Percentiles rank a stretch among this genome's conserved stretches.
These are phyloP conservation scores for Pseudogymnoascus sp. DNA, from an alignment of 2,329 filamentous ascomycete genomes.

Conservation along the genomic window DNA sequence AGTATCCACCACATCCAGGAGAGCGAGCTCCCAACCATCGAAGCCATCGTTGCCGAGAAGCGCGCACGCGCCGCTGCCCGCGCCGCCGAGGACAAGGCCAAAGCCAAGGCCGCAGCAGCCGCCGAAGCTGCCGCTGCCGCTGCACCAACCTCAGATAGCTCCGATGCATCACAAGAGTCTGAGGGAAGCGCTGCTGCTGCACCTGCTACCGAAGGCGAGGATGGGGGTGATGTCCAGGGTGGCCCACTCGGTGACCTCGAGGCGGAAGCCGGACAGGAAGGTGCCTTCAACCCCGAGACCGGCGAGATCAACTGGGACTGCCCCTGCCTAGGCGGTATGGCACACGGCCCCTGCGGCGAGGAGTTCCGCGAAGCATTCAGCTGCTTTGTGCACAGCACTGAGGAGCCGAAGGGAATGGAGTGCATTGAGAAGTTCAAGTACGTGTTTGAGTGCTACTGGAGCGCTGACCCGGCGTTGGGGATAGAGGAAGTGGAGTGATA, in stretches of 20 bases:
- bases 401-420: conserved; percentile 96
- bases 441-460: conserved; percentile 29
- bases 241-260: conserved; percentile 52
- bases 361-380: conserved; percentile 94
- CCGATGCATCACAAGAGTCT: neutral
- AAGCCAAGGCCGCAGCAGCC: conserved; percentile 14
- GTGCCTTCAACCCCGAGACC: conserved; percentile 95
- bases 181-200: neutral
- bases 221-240: conserved; percentile 23
- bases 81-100: conserved; percentile 16
- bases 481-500: neutral
- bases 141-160: conserved; percentile 8
- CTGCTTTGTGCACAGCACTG: conserved; percentile 92
- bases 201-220: conserved; percentile 12
- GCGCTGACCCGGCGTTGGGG: neutral
- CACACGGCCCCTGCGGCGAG: conserved; percentile 87
- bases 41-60: conserved; percentile 58
- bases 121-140: conserved; percentile 19
- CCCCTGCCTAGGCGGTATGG: conserved; percentile 95
- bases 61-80: conserved; percentile 29
- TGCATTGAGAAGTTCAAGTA: conserved; percentile 98
- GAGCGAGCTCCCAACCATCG: conserved; percentile 53
- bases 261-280: conserved; percentile 76
- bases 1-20: conserved; percentile 31
- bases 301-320: conserved; percentile 99